Percentiles rank a stretch among this genome's conserved stretches.
phyloP scores from a whole-genome alignment of 176 grass and related monocot species.

The Musa itinerans region DNA sequence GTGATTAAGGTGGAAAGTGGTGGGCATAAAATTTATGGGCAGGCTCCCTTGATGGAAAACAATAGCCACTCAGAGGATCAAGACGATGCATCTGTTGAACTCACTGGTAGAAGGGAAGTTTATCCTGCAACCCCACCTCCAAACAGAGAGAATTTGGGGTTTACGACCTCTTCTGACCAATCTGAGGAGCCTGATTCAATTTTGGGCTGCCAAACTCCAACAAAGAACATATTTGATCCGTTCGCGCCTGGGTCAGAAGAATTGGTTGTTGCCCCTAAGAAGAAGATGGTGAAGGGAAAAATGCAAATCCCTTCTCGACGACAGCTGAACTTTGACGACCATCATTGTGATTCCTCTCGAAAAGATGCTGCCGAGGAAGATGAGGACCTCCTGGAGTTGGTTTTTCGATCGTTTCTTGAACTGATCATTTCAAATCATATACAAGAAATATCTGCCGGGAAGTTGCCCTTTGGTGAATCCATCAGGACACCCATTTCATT shows the following conservation, averaged over 20 bases:
- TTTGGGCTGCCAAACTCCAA: constrained; percentile 38
- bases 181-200: constrained; percentile 16
- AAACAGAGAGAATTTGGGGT: constrained; percentile 21
- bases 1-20: constrained; percentile 10
- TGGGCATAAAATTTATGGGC: neutral
- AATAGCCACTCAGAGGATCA: constrained; percentile 7
- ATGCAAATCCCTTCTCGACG: constrained; percentile 23
- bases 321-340: constrained; percentile 44
- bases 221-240: constrained; percentile 59
- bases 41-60: constrained; percentile 23
- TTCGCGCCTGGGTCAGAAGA: constrained; percentile 54
- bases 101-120: constrained; percentile 5
- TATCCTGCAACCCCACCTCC: constrained; percentile 11
- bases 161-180: constrained; percentile 6
- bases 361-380: constrained; percentile 35
- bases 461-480: constrained; percentile 10
- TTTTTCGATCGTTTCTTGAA: constrained; percentile 39
- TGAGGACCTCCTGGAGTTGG: constrained; percentile 23
- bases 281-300: constrained; percentile 30
- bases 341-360: constrained; percentile 20
- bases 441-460: constrained; percentile 13
- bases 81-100: constrained; percentile 8
- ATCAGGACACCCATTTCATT: constrained; percentile 34
- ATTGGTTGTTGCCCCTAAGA: constrained; percentile 38
- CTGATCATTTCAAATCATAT: constrained; percentile 35